Percentiles rank a stretch among this genome's conserved stretches.
Conservation (phyloP, 352 stramenopile genomes). For the Nothophytophthora sp. region DNA sequence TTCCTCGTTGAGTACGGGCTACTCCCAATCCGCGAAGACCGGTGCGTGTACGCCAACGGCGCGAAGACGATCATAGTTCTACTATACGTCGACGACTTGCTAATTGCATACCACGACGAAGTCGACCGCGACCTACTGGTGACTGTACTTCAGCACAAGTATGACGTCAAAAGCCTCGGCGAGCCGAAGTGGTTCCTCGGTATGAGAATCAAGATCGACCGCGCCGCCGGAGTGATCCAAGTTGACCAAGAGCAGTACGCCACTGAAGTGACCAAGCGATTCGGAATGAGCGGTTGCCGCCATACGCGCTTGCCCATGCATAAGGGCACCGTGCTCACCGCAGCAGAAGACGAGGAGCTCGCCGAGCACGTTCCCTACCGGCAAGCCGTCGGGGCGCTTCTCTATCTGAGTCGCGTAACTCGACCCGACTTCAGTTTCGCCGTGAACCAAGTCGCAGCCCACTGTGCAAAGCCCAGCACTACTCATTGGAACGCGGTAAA, state of each 20-base stretch:
- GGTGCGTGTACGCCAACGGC: background rate
- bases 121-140: background rate
- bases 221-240: background rate
- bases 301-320: background rate
- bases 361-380: background rate
- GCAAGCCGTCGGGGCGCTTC: constrained; percentile 6
- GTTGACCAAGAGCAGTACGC: constrained; percentile 7
- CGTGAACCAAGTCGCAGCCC: constrained; percentile 12
- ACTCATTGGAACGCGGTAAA: background rate
- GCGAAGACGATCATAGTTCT: background rate
- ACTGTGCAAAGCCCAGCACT: background rate
- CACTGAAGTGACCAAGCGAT: background rate
- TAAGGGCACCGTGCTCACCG: background rate
- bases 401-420: constrained; percentile 3
- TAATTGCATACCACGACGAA: background rate
- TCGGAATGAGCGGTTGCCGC: background rate
- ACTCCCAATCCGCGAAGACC: background rate
- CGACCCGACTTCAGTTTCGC: constrained; percentile 2
- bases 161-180: constrained; percentile 4
- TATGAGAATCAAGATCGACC: background rate
- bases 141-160: background rate
- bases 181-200: constrained; percentile 3
- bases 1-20: background rate
- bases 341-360: background rate
- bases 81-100: constrained; percentile 4